Evolutionary conservation across 2,329 filamentous ascomycete genomes (phyloP).

Genomic region (Neofusicoccum cordaticola): DNA sequence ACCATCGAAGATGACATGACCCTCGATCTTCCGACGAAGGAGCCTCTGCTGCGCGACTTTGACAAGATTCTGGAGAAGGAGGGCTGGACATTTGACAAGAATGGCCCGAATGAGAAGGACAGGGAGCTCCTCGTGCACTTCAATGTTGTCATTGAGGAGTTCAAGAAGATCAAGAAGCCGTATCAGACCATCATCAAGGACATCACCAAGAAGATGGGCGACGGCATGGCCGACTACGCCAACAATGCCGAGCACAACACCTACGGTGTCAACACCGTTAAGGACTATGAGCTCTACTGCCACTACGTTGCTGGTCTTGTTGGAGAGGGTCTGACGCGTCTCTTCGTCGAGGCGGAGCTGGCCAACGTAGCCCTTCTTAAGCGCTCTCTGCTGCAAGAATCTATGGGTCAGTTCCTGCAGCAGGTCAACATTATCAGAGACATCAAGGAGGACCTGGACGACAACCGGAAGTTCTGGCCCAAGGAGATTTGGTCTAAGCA

Average conservation of each 20-base stretch:
- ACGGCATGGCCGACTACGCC: conserved; percentile 97
- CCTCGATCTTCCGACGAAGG: conserved; percentile 75
- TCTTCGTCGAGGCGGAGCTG: conserved; percentile 84
- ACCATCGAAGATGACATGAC: conserved; percentile 99
- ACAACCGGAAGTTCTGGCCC: conserved; percentile 89
- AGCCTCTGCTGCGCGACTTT: conserved; percentile 81
- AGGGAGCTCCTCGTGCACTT: conserved; percentile 89
- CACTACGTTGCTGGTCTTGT: conserved; percentile 99
- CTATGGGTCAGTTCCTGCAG: conserved; percentile 96
- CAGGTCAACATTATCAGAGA: conserved; percentile 99
- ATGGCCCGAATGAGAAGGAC: conserved; percentile 90
- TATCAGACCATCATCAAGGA: conserved; percentile 89
- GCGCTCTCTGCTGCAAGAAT: conserved; percentile 78
- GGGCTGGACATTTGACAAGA: conserved; percentile 87
- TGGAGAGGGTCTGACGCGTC: conserved; percentile 83
- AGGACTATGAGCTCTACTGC: conserved; percentile 95
- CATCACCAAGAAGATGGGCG: conserved; percentile 91
- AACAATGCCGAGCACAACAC: conserved; percentile 77
- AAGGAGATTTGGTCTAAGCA: conserved; percentile 97
- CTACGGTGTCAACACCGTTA: conserved; percentile 75
- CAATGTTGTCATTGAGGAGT: conserved; percentile 79
- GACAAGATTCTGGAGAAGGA: conserved; percentile 73
- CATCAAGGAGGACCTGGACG: conserved; percentile 82
- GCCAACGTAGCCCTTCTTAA: conserved; percentile 82
- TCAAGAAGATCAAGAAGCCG: conserved; percentile 79